A percentile compares a stretch with the other conserved stretches of the same genome.
Conservation (phyloP, 768 basidiomycete genomes). For the Collybia mongolica region DNA sequence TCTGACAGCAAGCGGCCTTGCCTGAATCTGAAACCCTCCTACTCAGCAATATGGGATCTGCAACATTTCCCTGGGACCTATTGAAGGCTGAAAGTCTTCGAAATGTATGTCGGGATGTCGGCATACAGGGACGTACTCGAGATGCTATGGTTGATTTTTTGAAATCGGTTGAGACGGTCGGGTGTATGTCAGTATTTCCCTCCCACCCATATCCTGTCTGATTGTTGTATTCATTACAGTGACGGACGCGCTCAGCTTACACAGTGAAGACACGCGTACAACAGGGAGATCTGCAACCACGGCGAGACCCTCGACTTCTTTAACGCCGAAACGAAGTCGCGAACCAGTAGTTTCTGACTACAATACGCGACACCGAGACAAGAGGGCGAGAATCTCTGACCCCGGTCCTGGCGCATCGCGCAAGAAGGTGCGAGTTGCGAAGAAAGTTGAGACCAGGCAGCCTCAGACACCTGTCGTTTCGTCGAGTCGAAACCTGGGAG, state of each 20-base stretch:
- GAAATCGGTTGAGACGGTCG: conserved; percentile 6
- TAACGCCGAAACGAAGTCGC: conserved; percentile 2
- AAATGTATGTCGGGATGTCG: conserved; percentile 16
- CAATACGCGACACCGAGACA: conserved; percentile 15
- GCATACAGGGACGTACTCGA: conserved; percentile 2
- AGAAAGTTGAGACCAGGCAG: not conserved
- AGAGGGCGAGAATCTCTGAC: conserved; percentile 13
- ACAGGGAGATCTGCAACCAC: not conserved
- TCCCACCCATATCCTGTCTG: not conserved
- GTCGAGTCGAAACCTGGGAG: no score
- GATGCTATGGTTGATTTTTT: conserved; percentile 14
- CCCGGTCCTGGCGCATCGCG: conserved; percentile 6
- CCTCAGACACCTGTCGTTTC: no score
- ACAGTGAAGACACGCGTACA: no score
- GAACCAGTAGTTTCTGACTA: conserved; percentile 17
- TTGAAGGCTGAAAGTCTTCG: conserved; percentile 21
- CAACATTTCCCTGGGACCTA: conserved; percentile 16
- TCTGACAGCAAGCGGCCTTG: no score
- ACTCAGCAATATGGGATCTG: not conserved
- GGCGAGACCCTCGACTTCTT: not conserved
- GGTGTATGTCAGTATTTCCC: conserved; percentile 11
- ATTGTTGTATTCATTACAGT: conserved; percentile 7
- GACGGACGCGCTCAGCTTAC: conserved; percentile 8
- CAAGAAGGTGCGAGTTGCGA: not conserved
- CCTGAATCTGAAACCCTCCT: no score